phyloP scores from a whole-genome alignment of 768 basidiomycete genomes.

The Inosperma sp. region DNA sequence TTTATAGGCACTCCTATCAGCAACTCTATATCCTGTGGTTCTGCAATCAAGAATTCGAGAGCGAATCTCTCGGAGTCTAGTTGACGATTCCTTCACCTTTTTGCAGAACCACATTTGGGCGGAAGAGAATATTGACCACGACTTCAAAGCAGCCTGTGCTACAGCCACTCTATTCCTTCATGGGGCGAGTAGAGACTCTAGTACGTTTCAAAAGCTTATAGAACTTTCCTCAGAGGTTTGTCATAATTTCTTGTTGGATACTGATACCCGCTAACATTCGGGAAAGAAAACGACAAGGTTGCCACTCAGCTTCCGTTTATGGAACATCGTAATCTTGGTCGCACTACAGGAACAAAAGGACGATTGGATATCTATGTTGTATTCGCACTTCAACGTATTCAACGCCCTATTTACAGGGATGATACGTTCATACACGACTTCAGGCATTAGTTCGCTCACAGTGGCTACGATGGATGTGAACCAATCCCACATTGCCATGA shows the following conservation, averaged over 20 bases:
- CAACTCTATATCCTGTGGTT: not conserved
- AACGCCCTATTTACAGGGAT: conserved; percentile 42
- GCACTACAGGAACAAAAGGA: conserved; percentile 41
- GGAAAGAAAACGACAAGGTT: conserved; percentile 32
- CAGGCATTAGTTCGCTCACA: conserved; percentile 35
- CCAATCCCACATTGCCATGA: conserved; percentile 63
- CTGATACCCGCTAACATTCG: not conserved
- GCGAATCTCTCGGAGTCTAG: conserved; percentile 36
- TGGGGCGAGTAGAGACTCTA: conserved; percentile 41
- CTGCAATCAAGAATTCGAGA: conserved; percentile 27
- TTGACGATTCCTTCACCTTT: conserved; percentile 50
- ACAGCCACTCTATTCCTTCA: conserved; percentile 51
- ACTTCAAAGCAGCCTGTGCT: conserved; percentile 49
- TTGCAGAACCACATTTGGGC: conserved; percentile 46
- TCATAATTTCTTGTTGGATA: not conserved
- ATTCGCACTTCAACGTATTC: conserved; percentile 50
- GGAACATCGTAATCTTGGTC: conserved; percentile 60
- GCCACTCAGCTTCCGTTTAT: conserved; percentile 43
- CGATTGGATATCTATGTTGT: conserved; percentile 39
- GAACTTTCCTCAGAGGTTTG: conserved; percentile 21
- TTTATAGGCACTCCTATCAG: conserved; percentile 8
- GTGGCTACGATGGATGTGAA: conserved; percentile 56
- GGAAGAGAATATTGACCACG: conserved; percentile 44
- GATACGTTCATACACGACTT: conserved; percentile 39
- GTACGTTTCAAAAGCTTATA: conserved; percentile 36